Evolutionary conservation across 106 monocot genomes (phyloP).

Genomic region (Chionographis japonica): DNA sequence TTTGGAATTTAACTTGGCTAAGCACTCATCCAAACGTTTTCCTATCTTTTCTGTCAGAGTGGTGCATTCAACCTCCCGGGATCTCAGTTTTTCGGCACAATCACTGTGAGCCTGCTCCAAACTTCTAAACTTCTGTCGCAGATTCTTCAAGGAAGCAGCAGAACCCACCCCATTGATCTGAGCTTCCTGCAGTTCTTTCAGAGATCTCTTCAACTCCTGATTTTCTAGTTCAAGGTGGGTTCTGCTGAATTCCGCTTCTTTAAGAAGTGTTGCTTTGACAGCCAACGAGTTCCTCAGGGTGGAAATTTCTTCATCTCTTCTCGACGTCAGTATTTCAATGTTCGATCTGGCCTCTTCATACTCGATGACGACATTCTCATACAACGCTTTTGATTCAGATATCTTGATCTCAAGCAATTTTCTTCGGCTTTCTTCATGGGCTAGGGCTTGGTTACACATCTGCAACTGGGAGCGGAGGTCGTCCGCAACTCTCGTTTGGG

Average conservation of each 20-base stretch:
- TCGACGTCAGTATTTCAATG: conserved; percentile 30
- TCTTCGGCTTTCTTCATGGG: conserved; percentile 80
- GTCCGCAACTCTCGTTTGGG: conserved; percentile 33
- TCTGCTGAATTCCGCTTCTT: conserved; percentile 57
- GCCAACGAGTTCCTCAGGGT: conserved; percentile 56
- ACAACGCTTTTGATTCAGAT: conserved; percentile 44
- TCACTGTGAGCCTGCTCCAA: conserved; percentile 58
- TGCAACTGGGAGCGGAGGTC: conserved; percentile 44
- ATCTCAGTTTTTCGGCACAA: conserved; percentile 50
- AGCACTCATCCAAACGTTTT: conserved; percentile 41
- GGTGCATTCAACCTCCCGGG: conserved; percentile 49
- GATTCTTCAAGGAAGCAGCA: conserved; percentile 40
- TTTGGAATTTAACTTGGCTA: conserved; percentile 28
- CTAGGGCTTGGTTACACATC: conserved; percentile 75
- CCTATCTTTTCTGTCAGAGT: conserved; percentile 32
- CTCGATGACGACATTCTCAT: conserved; percentile 57
- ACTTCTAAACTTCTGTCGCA: conserved; percentile 51
- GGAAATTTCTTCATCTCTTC: conserved; percentile 80
- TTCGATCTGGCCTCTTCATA: conserved; percentile 53
- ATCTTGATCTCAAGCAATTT: conserved; percentile 74
- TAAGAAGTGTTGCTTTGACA: conserved; percentile 41
- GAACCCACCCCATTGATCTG: conserved; percentile 46
- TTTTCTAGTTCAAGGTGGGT: conserved; percentile 61
- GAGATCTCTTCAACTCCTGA: conserved; percentile 46
- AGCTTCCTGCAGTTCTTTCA: conserved; percentile 62